A percentile compares a stretch with the other conserved stretches of the same genome.
These are phyloP conservation scores for Aspergillus affinis DNA, from an alignment of 495 filamentous ascomycete genomes.

Conservation along the genomic window DNA sequence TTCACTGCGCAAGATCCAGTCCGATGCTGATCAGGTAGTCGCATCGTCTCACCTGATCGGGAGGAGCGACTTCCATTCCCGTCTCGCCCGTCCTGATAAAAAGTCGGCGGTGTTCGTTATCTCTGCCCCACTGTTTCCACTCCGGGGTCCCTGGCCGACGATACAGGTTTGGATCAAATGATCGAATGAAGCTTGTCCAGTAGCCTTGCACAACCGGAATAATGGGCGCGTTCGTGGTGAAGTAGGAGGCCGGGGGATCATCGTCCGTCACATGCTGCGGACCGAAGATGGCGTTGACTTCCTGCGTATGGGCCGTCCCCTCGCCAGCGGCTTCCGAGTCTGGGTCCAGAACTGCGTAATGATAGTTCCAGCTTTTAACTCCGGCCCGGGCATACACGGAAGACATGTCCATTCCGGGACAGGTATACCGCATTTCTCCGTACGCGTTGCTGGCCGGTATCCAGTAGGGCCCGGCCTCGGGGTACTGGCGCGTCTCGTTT, in stretches of 20 bases:
- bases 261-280: slow-evolving; percentile 39
- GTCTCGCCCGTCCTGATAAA: slow-evolving; percentile 55
- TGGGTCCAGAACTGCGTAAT: slow-evolving; percentile 62
- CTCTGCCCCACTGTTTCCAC: slow-evolving; percentile 48
- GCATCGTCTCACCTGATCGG: slow-evolving; percentile 49
- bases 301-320: slow-evolving; percentile 63
- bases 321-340: slow-evolving; percentile 45
- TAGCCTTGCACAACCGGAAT: slow-evolving; percentile 62
- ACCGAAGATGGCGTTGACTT: slow-evolving; percentile 62
- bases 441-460: slow-evolving; percentile 61
- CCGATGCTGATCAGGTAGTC: slow-evolving; percentile 54
- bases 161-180: slow-evolving; percentile 61
- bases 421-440: slow-evolving; percentile 74
- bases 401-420: slow-evolving; percentile 60
- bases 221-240: slow-evolving; percentile 48
- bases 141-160: slow-evolving; percentile 40
- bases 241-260: slow-evolving; percentile 53
- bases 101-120: slow-evolving; percentile 41
- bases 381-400: slow-evolving; percentile 39
- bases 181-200: slow-evolving; percentile 67
- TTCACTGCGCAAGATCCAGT: slow-evolving; percentile 47
- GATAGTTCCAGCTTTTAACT: slow-evolving; percentile 58
- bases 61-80: slow-evolving; percentile 57
- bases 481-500: slow-evolving; percentile 41
- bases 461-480: slow-evolving; percentile 53